Conservation (phyloP, 208 protist species). For the Vickermania ingenoplastis region DNA sequence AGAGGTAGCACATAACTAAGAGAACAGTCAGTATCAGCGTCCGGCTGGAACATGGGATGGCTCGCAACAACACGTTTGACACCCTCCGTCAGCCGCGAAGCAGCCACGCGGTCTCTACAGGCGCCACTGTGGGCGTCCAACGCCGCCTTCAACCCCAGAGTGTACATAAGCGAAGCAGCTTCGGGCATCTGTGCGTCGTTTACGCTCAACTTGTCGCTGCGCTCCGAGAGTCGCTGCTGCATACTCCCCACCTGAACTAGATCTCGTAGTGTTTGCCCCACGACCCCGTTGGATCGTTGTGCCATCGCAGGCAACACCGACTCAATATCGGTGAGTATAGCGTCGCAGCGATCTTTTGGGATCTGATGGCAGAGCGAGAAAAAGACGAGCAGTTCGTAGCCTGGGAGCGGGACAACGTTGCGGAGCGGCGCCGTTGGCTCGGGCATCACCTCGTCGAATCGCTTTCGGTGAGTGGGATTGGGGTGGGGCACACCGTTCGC, state of each 20-base stretch:
- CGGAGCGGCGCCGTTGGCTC: conserved; percentile 20
- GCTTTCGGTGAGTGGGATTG: conserved; percentile 28
- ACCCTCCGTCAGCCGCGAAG: neutral
- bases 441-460: conserved; percentile 9
- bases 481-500: conserved; percentile 15
- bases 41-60: neutral
- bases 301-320: neutral
- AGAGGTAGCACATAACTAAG: neutral
- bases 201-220: neutral
- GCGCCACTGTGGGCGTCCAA: neutral
- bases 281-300: neutral
- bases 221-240: neutral
- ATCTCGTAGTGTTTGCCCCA: neutral
- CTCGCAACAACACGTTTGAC: neutral
- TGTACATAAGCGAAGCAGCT: neutral
- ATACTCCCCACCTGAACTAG: neutral
- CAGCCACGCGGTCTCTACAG: neutral
- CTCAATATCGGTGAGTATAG: neutral
- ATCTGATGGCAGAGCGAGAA: conserved; percentile 33
- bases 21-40: neutral
- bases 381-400: conserved; percentile 33
- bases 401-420: conserved; percentile 29
- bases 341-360: neutral
- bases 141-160: neutral
- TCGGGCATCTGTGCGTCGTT: neutral